Evolutionary conservation across 257 asterid species (phyloP).

Genomic region (Catharanthus roseus): DNA sequence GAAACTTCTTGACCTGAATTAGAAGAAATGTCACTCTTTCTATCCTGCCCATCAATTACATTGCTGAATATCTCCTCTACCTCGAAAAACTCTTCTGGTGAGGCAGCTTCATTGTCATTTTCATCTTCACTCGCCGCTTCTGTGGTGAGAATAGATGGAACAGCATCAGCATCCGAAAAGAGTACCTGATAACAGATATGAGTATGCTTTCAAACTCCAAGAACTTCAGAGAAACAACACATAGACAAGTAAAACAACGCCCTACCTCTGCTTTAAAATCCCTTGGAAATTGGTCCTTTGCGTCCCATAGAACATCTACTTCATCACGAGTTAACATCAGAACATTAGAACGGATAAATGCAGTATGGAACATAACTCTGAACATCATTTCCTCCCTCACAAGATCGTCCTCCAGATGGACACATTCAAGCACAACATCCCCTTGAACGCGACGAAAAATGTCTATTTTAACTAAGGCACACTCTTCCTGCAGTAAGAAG

Average conservation of each 20-base stretch:
- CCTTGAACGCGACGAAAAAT: conserved; percentile 75
- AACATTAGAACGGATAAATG: conserved; percentile 80
- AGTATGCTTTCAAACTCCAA: conserved; percentile 36
- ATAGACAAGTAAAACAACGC: conserved; percentile 30
- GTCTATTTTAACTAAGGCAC: conserved; percentile 75
- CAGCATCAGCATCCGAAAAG: conserved; percentile 82
- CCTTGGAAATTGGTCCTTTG: conserved; percentile 65
- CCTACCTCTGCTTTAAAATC: conserved; percentile 92
- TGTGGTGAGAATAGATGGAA: conserved; percentile 41
- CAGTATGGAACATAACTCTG: conserved; percentile 89
- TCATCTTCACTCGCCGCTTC: conserved; percentile 61
- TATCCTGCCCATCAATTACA: conserved; percentile 55
- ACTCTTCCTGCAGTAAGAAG: conserved; percentile 70
- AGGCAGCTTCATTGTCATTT: conserved; percentile 58
- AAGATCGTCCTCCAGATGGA: conserved; percentile 82
- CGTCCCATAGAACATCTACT: conserved; percentile 86
- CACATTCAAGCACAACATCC: conserved; percentile 89
- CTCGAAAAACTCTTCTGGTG: conserved; percentile 89
- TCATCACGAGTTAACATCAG: conserved; percentile 82
- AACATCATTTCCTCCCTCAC: conserved; percentile 84
- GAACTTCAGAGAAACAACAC: conserved; percentile 30
- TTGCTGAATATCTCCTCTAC: conserved; percentile 94
- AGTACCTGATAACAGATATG: conserved; percentile 65
- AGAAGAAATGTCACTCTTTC: conserved; percentile 53
- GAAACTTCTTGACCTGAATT: conserved; percentile 31